Evolutionary conservation across 1,284 basidiomycete species (phyloP).

Genomic region (Cutaneotrichosporon cyanovorans): DNA sequence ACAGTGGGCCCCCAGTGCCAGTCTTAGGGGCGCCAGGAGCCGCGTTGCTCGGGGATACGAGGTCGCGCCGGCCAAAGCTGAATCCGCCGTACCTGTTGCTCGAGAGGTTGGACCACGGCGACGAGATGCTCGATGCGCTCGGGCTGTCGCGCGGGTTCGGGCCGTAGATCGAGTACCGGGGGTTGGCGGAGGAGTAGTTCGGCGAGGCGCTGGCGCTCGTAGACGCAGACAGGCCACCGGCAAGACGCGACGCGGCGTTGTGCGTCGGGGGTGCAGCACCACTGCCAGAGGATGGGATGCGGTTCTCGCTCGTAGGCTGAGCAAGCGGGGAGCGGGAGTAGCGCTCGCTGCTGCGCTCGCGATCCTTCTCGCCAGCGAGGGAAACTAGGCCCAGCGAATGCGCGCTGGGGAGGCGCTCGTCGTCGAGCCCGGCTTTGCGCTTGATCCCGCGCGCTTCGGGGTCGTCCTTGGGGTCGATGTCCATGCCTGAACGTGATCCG

Average conservation of each 20-base stretch:
- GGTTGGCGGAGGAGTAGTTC: slow-evolving; percentile 7
- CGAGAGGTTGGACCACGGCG: slow-evolving; percentile 26
- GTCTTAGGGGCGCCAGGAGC: neutral
- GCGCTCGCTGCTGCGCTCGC: slow-evolving; percentile 27
- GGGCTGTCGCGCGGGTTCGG: slow-evolving; percentile 29
- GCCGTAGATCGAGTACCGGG: slow-evolving; percentile 38
- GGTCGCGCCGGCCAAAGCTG: slow-evolving; percentile 26
- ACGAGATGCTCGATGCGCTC: slow-evolving; percentile 12
- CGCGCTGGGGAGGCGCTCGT: slow-evolving; percentile 24
- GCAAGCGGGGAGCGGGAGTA: slow-evolving; percentile 30
- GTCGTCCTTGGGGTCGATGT: slow-evolving; percentile 22
- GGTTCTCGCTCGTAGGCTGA: slow-evolving; percentile 9
- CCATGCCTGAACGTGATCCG: slow-evolving; percentile 18
- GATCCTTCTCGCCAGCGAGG: slow-evolving; percentile 21
- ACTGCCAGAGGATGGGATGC: slow-evolving; percentile 7
- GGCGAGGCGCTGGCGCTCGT: slow-evolving; percentile 5
- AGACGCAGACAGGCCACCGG: neutral
- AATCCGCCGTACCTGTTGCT: slow-evolving; percentile 24
- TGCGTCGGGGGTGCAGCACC: neutral
- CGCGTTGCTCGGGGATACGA: slow-evolving; percentile 1
- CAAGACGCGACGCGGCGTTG: neutral
- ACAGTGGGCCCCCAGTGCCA: slow-evolving; percentile 14
- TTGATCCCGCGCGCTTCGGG: slow-evolving; percentile 36
- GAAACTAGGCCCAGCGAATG: slow-evolving; percentile 24
- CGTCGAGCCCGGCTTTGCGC: slow-evolving; percentile 32